These are phyloP conservation scores for Globisporangium echinulatum DNA, from an alignment of 352 stramenopile genomes.

Conservation along the genomic window DNA sequence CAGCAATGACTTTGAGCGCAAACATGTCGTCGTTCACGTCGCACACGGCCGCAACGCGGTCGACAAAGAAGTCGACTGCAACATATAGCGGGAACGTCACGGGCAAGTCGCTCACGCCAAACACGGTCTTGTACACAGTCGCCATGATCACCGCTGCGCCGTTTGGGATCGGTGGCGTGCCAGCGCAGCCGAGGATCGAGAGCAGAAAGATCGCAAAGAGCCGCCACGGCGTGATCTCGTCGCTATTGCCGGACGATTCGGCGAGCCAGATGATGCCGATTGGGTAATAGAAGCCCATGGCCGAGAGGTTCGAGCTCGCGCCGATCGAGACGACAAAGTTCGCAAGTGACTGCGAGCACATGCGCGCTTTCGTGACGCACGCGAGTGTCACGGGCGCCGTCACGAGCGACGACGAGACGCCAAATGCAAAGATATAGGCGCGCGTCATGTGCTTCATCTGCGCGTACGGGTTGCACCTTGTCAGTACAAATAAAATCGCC, in stretches of 20 bases:
- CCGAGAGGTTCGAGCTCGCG: slow-evolving; percentile 51
- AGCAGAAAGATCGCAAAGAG: slow-evolving; percentile 51
- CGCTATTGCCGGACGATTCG: slow-evolving; percentile 44
- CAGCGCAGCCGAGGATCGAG: slow-evolving; percentile 39
- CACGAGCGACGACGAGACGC: slow-evolving; percentile 56
- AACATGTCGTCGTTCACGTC: slow-evolving; percentile 68
- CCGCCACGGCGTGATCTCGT: slow-evolving; percentile 28
- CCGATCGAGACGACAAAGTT: slow-evolving; percentile 73
- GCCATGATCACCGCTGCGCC: slow-evolving; percentile 43
- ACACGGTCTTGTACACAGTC: slow-evolving; percentile 60
- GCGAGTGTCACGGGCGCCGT: slow-evolving; percentile 58
- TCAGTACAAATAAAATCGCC: slow-evolving; percentile 53
- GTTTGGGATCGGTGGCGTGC: slow-evolving; percentile 48
- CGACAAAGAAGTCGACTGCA: slow-evolving; percentile 56
- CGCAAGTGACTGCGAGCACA: slow-evolving; percentile 63
- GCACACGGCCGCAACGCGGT: slow-evolving; percentile 53
- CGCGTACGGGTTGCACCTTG: slow-evolving; percentile 54
- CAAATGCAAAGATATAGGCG: slow-evolving; percentile 66
- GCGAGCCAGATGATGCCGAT: slow-evolving; percentile 57
- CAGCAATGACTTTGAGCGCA: too few relatives aligned
- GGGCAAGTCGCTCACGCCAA: slow-evolving; percentile 36
- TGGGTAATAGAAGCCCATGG: slow-evolving; percentile 52
- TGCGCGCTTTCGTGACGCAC: slow-evolving; percentile 48
- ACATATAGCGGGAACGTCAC: slow-evolving; percentile 52
- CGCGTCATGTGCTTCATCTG: slow-evolving; percentile 62